Evolutionary conservation across 768 basidiomycete genomes (phyloP).

Genomic region (Kockovaella imperatae): DNA sequence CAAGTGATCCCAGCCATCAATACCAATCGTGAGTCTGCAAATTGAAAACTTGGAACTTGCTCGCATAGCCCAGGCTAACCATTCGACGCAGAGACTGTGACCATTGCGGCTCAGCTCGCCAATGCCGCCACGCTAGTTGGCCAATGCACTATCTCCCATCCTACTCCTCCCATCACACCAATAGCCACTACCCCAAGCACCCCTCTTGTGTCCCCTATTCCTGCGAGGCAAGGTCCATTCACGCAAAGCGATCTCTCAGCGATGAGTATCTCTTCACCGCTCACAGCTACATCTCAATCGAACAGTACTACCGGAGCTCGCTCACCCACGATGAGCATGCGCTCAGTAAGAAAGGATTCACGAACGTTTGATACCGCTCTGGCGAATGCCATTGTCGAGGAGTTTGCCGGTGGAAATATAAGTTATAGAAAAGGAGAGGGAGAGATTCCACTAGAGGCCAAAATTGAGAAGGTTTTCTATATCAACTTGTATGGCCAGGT

Average conservation of each 20-base stretch:
- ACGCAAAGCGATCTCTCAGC: not conserved
- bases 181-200: not conserved
- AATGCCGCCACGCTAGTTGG: slow-evolving; percentile 73
- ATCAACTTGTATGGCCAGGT: slow-evolving; percentile 78
- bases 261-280: too few relatives aligned
- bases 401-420: slow-evolving; percentile 23
- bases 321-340: slow-evolving; percentile 12
- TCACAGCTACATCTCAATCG: too few relatives aligned
- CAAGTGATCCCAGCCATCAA: slow-evolving; percentile 83
- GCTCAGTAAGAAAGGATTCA: not conserved
- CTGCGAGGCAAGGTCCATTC: not conserved
- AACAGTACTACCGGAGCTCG: too few relatives aligned
- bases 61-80: slow-evolving; percentile 1
- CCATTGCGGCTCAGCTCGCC: slow-evolving; percentile 80
- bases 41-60: not conserved
- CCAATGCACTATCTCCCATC: slow-evolving; percentile 90
- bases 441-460: slow-evolving; percentile 32
- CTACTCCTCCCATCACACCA: slow-evolving; percentile 46
- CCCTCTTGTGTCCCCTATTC: slow-evolving; percentile 1
- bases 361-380: slow-evolving; percentile 3
- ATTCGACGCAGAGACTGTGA: slow-evolving; percentile 56
- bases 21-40: slow-evolving; percentile 59
- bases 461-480: slow-evolving; percentile 55
- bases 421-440: slow-evolving; percentile 39
- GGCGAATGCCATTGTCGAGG: slow-evolving; percentile 7